Conservation (phyloP, 2,329 filamentous ascomycete genomes). For the Amphichorda felina region DNA sequence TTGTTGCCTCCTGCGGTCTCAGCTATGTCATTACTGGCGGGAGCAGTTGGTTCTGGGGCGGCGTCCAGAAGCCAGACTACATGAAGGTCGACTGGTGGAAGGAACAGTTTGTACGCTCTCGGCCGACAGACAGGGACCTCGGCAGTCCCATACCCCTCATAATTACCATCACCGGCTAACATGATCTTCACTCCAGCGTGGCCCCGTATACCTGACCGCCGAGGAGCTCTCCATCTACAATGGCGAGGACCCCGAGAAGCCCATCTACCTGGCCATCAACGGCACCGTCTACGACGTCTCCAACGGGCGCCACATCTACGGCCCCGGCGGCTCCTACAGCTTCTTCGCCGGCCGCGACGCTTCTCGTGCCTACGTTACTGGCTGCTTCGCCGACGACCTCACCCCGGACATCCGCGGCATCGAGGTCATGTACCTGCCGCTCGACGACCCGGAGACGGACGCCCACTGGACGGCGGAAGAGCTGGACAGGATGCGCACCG, state of each 20-base stretch:
- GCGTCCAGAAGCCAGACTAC: constrained; percentile 50
- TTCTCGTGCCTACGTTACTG: constrained; percentile 79
- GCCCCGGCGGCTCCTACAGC: constrained; percentile 75
- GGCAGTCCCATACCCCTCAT: neutral
- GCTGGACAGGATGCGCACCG: constrained; percentile 38
- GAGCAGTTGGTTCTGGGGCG: constrained; percentile 57
- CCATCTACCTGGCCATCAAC: constrained; percentile 86
- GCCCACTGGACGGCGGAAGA: constrained; percentile 40
- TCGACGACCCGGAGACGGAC: constrained; percentile 53
- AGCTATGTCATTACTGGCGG: constrained; percentile 68
- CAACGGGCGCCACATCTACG: constrained; percentile 58
- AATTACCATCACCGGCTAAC: neutral
- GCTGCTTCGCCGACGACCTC: constrained; percentile 79
- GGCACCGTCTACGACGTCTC: constrained; percentile 77
- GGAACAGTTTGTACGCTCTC: constrained; percentile 44
- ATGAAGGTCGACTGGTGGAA: constrained; percentile 45
- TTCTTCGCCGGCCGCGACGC: constrained; percentile 83
- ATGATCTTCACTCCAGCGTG: constrained; percentile 23
- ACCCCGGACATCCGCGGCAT: constrained; percentile 77
- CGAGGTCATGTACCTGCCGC: constrained; percentile 70
- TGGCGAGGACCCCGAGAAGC: constrained; percentile 61
- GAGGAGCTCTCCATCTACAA: constrained; percentile 63
- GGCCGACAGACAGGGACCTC: neutral
- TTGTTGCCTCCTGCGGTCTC: constrained; percentile 54
- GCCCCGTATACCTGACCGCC: constrained; percentile 61